A percentile compares a stretch with the other conserved stretches of the same genome.
Evolutionary conservation across 2,329 filamentous ascomycete genomes (phyloP).

Genomic region (Penicillium crustosum): DNA sequence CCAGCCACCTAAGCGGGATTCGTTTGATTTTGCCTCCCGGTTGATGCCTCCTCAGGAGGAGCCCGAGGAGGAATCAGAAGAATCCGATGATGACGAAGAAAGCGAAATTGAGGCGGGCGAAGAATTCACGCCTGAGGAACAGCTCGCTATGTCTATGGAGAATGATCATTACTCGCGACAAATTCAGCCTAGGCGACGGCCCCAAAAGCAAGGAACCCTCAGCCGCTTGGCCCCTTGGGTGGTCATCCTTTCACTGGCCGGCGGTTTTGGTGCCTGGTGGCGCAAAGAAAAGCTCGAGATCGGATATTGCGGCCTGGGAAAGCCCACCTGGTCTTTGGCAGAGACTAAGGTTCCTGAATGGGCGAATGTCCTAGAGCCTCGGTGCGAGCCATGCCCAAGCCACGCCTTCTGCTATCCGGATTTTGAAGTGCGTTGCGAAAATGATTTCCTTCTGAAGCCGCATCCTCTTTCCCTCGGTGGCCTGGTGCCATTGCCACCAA

Average conservation of each 20-base stretch:
- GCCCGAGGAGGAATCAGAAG: conserved; percentile 43
- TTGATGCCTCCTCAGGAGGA: conserved; percentile 31
- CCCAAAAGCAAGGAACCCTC: conserved; percentile 44
- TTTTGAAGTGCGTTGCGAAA: conserved; percentile 76
- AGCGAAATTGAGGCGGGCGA: conserved; percentile 67
- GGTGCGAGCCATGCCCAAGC: conserved; percentile 84
- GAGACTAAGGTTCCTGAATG: conserved; percentile 71
- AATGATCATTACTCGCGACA: conserved; percentile 55
- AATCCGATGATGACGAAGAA: conserved; percentile 53
- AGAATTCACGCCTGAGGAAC: conserved; percentile 91
- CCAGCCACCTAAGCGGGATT: conserved; percentile 56
- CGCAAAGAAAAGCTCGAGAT: conserved; percentile 94
- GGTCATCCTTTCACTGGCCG: conserved; percentile 67
- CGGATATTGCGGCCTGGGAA: conserved; percentile 87
- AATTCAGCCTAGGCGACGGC: conserved; percentile 23
- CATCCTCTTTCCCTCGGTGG: conserved; percentile 83
- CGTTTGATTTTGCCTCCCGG: conserved; percentile 59
- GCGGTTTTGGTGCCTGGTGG: conserved; percentile 77
- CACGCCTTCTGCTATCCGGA: conserved; percentile 86
- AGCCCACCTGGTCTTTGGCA: conserved; percentile 58
- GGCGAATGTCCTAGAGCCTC: conserved; percentile 68
- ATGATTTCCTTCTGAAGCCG: conserved; percentile 78
- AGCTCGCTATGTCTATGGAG: conserved; percentile 76
- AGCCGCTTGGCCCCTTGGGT: conserved; percentile 67
- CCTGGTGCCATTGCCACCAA: conserved; percentile 78